Evolutionary conservation across 495 filamentous ascomycete species (phyloP).

Genomic region (Glarea lozoyensis): DNA sequence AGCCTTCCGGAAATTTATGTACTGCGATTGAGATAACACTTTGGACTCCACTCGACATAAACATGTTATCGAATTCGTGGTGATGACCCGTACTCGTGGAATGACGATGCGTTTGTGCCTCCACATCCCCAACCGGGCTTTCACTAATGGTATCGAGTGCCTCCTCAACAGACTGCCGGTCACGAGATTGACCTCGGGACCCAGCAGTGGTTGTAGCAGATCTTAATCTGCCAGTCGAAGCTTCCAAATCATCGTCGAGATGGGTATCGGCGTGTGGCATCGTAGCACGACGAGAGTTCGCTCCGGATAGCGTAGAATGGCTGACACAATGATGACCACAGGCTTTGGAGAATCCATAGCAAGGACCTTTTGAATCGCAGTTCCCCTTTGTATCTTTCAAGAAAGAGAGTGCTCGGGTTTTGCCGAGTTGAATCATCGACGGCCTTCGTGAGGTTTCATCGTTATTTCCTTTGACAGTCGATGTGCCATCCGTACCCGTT

Average conservation of each 20-base stretch:
- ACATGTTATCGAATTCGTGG: constrained; percentile 92
- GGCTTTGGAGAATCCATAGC: constrained; percentile 76
- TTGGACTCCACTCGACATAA: constrained; percentile 85
- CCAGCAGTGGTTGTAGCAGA: too few relatives aligned
- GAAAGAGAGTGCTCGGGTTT: constrained; percentile 51
- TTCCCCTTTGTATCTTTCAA: constrained; percentile 56
- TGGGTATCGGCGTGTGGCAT: too few relatives aligned
- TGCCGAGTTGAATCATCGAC: constrained; percentile 34
- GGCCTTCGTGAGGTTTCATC: constrained; percentile 27
- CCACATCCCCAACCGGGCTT: too few relatives aligned
- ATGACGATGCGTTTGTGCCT: constrained; percentile 18
- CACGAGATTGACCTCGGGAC: too few relatives aligned
- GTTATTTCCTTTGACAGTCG: neutral
- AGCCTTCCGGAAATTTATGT: constrained; percentile 95
- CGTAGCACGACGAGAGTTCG: too few relatives aligned
- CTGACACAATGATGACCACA: constrained; percentile 74
- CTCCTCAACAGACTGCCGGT: too few relatives aligned
- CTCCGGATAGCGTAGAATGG: too few relatives aligned
- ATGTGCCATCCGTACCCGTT: constrained; percentile 4
- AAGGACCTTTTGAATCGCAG: constrained; percentile 69
- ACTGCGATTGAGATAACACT: constrained; percentile 90
- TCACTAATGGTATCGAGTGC: too few relatives aligned
- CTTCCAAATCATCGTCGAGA: too few relatives aligned
- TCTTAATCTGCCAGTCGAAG: too few relatives aligned
- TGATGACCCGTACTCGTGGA: constrained; percentile 63